phyloP scores from a whole-genome alignment of 2,329 filamentous ascomycete genomes.

The Penicillium brevicompactum region DNA sequence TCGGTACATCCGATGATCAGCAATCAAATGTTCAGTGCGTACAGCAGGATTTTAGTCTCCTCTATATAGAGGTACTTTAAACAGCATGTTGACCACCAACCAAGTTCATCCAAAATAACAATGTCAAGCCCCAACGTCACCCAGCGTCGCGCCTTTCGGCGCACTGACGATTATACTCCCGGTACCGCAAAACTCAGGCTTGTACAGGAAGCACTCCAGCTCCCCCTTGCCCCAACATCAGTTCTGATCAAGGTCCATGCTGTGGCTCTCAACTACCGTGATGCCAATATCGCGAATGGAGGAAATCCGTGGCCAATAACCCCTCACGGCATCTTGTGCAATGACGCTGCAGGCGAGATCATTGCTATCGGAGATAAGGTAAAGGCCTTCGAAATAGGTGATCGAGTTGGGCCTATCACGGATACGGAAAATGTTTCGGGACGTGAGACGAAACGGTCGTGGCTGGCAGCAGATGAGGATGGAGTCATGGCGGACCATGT shows the following conservation, averaged over 20 bases:
- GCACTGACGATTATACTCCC: conserved; percentile 36
- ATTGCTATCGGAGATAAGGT: conserved; percentile 42
- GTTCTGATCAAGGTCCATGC: conserved; percentile 27
- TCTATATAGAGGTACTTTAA: no score
- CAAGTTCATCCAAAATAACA: neutral
- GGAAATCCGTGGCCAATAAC: conserved; percentile 46
- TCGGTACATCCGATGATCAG: no score
- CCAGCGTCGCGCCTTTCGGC: conserved; percentile 31
- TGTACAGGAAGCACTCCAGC: conserved; percentile 34
- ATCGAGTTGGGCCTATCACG: conserved; percentile 43
- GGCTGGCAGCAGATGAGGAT: conserved; percentile 50
- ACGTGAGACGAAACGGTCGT: conserved; percentile 39
- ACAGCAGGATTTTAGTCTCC: no score
- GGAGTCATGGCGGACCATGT: conserved; percentile 47
- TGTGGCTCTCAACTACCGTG: conserved; percentile 27
- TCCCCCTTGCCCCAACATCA: conserved; percentile 32
- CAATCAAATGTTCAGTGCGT: no score
- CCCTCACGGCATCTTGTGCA: conserved; percentile 33
- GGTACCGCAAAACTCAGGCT: conserved; percentile 38
- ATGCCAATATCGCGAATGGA: conserved; percentile 29
- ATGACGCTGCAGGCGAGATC: conserved; percentile 48
- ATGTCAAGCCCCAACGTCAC: neutral
- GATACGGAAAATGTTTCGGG: conserved; percentile 46
- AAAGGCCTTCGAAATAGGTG: conserved; percentile 34
- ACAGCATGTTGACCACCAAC: no score